Evolutionary conservation across 208 protist species (phyloP).

Genomic region (Spongospora subterranea): DNA sequence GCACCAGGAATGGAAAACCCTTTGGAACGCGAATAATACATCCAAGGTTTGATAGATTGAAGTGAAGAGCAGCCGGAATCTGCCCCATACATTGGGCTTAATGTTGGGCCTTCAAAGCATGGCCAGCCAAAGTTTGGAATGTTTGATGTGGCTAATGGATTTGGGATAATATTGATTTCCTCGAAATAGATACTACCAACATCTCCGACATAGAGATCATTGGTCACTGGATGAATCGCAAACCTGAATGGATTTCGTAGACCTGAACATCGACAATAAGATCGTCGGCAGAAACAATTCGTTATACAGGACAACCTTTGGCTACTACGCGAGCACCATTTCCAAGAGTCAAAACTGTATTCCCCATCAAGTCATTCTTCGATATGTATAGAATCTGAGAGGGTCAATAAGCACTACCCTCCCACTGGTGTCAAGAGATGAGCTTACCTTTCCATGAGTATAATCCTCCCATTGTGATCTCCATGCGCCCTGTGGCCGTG

Average conservation of each 20-base stretch:
- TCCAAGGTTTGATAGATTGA: background rate
- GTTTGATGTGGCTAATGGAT: background rate
- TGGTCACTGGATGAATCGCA: conserved; percentile 14
- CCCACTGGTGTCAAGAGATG: background rate
- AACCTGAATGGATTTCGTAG: conserved; percentile 35
- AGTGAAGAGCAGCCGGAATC: background rate
- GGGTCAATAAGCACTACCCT: background rate
- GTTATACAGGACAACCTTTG: background rate
- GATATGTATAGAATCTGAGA: conserved; percentile 16
- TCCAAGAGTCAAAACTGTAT: background rate
- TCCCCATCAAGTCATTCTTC: background rate
- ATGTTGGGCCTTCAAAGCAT: conserved; percentile 30
- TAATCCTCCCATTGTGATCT: background rate
- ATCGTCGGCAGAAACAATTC: background rate
- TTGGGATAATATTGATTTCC: conserved; percentile 38
- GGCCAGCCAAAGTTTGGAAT: conserved; percentile 36
- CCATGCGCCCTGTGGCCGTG: background rate
- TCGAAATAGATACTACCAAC: background rate
- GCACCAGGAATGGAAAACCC: background rate
- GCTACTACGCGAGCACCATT: background rate
- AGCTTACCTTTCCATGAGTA: background rate
- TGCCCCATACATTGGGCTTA: background rate
- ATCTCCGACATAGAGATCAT: conserved; percentile 36
- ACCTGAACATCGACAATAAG: background rate
- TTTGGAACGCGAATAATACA: background rate